phyloP scores from a whole-genome alignment of 371 early-diverging fungal species.

The Smittium mucronatum region DNA sequence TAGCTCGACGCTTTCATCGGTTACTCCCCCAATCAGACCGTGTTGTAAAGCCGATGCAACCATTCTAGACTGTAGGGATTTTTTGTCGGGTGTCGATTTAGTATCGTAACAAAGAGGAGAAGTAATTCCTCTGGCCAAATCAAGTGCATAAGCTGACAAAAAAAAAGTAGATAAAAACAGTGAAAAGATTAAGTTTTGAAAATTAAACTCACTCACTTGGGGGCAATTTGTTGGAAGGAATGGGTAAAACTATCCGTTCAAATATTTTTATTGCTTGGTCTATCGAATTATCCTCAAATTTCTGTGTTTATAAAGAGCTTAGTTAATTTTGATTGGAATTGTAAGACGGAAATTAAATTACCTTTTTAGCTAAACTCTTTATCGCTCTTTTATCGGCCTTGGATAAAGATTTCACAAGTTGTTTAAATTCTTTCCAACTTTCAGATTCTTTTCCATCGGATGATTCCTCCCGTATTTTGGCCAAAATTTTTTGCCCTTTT shows the following conservation, averaged over 20 bases:
- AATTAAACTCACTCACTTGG: slow-evolving; percentile 10
- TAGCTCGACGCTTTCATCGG: slow-evolving; percentile 48
- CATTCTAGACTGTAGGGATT: slow-evolving; percentile 55
- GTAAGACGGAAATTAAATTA: too few relatives aligned
- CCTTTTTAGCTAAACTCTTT: slow-evolving; percentile 41
- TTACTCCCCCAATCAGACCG: slow-evolving; percentile 51
- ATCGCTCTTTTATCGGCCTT: slow-evolving; percentile 55
- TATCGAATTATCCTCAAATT: slow-evolving; percentile 22
- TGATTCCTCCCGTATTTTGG: neutral
- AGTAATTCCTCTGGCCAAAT: slow-evolving; percentile 52
- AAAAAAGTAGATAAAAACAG: neutral
- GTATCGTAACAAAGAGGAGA: slow-evolving; percentile 57
- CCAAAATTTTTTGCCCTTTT: neutral
- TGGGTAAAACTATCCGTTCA: slow-evolving; percentile 35
- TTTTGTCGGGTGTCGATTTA: slow-evolving; percentile 53
- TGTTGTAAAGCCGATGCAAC: slow-evolving; percentile 55
- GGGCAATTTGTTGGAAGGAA: slow-evolving; percentile 37
- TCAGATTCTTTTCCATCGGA: slow-evolving; percentile 18
- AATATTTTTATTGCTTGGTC: slow-evolving; percentile 35
- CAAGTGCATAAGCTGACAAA: slow-evolving; percentile 35
- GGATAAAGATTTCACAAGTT: slow-evolving; percentile 54
- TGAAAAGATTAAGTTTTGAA: neutral
- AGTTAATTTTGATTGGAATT: too few relatives aligned
- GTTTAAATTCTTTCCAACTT: slow-evolving; percentile 45
- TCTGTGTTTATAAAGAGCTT: too few relatives aligned